A percentile compares a stretch with the other conserved stretches of the same genome.
These are phyloP conservation scores for Plasmopara muralis DNA, from an alignment of 352 stramenopile species.

Conservation along the genomic window DNA sequence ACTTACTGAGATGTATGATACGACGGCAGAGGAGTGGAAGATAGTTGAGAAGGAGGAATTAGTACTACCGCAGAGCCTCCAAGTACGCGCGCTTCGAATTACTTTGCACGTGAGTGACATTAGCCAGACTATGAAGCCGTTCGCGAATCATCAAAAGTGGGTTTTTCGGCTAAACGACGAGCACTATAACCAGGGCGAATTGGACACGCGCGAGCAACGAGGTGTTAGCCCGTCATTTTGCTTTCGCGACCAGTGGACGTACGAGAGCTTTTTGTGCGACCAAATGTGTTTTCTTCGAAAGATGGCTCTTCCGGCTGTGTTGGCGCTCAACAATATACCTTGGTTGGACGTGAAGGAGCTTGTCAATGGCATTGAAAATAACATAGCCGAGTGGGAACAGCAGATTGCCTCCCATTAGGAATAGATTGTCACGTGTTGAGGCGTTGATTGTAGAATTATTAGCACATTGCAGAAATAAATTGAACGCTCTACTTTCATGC, in stretches of 20 bases:
- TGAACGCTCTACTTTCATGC: conserved; percentile 18
- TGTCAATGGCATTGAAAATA: conserved; percentile 49
- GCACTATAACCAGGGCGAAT: conserved; percentile 59
- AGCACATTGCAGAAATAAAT: conserved; percentile 35
- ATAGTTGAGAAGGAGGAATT: conserved; percentile 13
- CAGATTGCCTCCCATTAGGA: conserved; percentile 14
- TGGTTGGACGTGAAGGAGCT: conserved; percentile 50
- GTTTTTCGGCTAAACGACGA: conserved; percentile 66
- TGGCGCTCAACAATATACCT: conserved; percentile 52
- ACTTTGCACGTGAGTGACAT: conserved; percentile 82
- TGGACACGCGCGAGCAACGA: conserved; percentile 39
- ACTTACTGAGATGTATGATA: conserved; percentile 40
- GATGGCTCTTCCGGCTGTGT: conserved; percentile 46
- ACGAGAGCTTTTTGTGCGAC: conserved; percentile 38
- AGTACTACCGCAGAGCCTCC: conserved; percentile 39
- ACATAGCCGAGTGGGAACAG: conserved; percentile 50
- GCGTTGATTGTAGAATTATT: conserved; percentile 30
- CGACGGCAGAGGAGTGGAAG: conserved; percentile 38
- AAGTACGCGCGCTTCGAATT: conserved; percentile 47
- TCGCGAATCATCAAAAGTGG: conserved; percentile 67
- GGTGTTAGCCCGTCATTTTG: conserved; percentile 43
- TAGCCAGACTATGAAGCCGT: conserved; percentile 80
- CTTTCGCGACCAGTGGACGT: conserved; percentile 47
- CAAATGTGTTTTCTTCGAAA: conserved; percentile 60
- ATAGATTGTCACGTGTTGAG: conserved; percentile 21